Base-by-base conservation (phyloP, 2,329 filamentous ascomycete genomes). In the Ophiostoma perfectum region DNA sequence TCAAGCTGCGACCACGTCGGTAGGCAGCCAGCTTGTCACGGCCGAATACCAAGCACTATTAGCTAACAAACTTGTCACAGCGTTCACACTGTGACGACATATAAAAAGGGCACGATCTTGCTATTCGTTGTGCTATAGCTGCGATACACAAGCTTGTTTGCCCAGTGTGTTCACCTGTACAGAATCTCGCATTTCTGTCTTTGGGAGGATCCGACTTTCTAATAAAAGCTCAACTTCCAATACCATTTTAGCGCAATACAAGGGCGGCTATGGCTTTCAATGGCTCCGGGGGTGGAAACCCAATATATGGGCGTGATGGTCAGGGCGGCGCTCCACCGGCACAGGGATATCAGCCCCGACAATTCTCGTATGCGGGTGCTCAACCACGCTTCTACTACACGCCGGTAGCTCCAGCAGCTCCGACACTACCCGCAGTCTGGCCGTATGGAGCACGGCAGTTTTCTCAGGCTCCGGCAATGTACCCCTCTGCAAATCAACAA, bases 271-370 rank as follows among this genome's bases (percentile, higher is more conserved):
- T 69, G 71, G 64, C 72, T 5, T 71, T 63, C 63, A 65, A 52
- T 60, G 44, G 27, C 27, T 42, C 39, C 16, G 60, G 44, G 8
- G 73, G 73, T 2, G 71, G 70, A 38, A 74, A 74, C 45, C 72
- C 73, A 2, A 66, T 71, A 9, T 74, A 70, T 66, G 73, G 73
- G 6, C 70, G 69, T 2, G 73, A 74, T 41, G 68, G 65, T 2
- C 47, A 60, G 7, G 36, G 41, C 6, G 1, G 42, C 11, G 27
- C 16, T 0, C 65, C 60, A 7, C 68, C 65, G 3, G 18, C 38
- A 5, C 65, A 45, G 3, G 63, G 47, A n/a, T 68, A 66, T 18
- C 39, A 42, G 36, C 44, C 16, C 27, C 55, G 3, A 41, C 55
- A 12, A 12, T 42, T 11, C 55, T 63, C 1, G 8, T 42, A 42